Conservation (phyloP, 2,329 filamentous ascomycete genomes). For the Metarhizium sp. region DNA sequence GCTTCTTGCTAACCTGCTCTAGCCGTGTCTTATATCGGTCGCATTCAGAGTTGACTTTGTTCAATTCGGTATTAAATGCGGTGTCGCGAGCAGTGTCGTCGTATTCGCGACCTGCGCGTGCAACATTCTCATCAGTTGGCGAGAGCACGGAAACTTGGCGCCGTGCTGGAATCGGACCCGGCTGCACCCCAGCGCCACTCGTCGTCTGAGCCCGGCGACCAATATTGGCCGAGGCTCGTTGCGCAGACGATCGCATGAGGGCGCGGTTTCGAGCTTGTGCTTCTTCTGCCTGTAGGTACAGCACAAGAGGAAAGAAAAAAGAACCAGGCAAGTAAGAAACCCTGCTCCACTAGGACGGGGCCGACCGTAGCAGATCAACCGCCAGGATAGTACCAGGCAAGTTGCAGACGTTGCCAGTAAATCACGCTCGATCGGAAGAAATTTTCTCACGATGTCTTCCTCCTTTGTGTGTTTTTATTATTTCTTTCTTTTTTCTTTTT, state of each 20-base stretch:
- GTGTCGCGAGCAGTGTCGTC: constrained; percentile 12
- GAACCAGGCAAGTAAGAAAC: no score
- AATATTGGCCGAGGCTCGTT: constrained; percentile 10
- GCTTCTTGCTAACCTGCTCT: constrained; percentile 19
- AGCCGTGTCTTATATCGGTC: constrained; percentile 17
- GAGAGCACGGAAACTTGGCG: not conserved
- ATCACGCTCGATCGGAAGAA: not conserved
- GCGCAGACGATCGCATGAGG: constrained; percentile 9
- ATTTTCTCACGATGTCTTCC: not conserved
- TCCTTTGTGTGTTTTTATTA: not conserved
- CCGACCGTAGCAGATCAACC: no score
- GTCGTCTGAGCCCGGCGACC: constrained; percentile 7
- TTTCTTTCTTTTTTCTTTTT: not conserved
- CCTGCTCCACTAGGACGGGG: no score
- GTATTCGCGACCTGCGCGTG: constrained; percentile 8
- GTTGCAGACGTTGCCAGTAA: not conserved
- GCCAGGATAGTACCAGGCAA: no score
- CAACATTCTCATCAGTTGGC: constrained; percentile 2
- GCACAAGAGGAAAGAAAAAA: no score
- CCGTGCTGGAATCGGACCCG: constrained; percentile 3
- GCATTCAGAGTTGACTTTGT: constrained; percentile 13
- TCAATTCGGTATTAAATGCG: constrained; percentile 13
- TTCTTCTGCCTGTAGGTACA: not conserved
- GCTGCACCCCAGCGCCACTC: not conserved
- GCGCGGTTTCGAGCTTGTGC: not conserved